Percentiles rank a stretch among this genome's conserved stretches.
Evolutionary conservation across 768 basidiomycete genomes (phyloP).

Genomic region (Leccinum subgranulosum): DNA sequence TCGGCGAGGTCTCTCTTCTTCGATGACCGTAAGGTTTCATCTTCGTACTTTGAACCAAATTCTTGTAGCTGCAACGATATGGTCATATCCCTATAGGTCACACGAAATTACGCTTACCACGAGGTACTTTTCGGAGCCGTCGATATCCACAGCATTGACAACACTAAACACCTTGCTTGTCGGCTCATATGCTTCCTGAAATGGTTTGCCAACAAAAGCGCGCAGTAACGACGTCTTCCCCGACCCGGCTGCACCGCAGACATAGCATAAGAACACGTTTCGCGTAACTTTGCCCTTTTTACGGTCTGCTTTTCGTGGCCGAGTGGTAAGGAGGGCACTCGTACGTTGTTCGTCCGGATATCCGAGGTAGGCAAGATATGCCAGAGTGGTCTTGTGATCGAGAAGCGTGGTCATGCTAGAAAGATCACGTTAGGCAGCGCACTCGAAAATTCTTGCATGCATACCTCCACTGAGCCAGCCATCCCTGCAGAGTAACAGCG

Average conservation of each 20-base stretch:
- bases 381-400: slow-evolving; percentile 87
- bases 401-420: slow-evolving; percentile 93
- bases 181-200: slow-evolving; percentile 73
- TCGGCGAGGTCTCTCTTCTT: slow-evolving; percentile 93
- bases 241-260: slow-evolving; percentile 93
- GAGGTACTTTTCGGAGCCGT: slow-evolving; percentile 93
- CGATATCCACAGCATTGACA: slow-evolving; percentile 93
- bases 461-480: slow-evolving; percentile 98
- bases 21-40: slow-evolving; percentile 81
- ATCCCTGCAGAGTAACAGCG: slow-evolving; percentile 93
- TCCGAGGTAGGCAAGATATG: slow-evolving; percentile 94
- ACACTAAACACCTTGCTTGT: slow-evolving; percentile 89
- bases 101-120: slow-evolving; percentile 59
- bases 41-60: slow-evolving; percentile 94
- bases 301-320: slow-evolving; percentile 80
- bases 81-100: neutral
- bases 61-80: slow-evolving; percentile 74
- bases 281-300: slow-evolving; percentile 84
- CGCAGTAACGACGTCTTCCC: slow-evolving; percentile 90
- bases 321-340: slow-evolving; percentile 79
- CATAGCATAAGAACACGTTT: slow-evolving; percentile 91
- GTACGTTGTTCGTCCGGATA: slow-evolving; percentile 81
- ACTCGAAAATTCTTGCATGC: slow-evolving; percentile 17
- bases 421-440: neutral
- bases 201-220: slow-evolving; percentile 83